phyloP scores from a whole-genome alignment of 768 basidiomycete species.

The Pisolithus albus region DNA sequence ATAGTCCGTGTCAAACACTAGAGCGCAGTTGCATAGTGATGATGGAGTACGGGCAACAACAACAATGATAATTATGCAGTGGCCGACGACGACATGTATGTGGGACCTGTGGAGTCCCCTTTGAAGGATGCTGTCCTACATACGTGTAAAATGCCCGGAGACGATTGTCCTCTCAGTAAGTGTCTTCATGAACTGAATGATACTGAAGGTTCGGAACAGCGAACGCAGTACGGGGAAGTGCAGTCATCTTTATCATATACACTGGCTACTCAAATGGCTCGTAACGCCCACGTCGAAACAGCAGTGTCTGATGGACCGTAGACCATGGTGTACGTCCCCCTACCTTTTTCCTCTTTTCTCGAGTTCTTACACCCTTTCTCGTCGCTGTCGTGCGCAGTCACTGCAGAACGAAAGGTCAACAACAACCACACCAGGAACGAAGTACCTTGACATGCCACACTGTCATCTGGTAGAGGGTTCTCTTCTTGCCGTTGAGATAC shows the following conservation, averaged over 20 bases:
- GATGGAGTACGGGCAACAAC: conserved; percentile 56
- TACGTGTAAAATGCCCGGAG: conserved; percentile 92
- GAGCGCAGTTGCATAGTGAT: conserved; percentile 86
- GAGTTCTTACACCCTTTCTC: neutral
- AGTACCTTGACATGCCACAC: neutral
- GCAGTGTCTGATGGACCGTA: conserved; percentile 97
- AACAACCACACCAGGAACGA: neutral
- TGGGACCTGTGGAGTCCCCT: conserved; percentile 84
- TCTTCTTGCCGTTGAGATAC: too few species aligned
- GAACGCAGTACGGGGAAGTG: conserved; percentile 87
- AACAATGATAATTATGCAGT: conserved; percentile 1
- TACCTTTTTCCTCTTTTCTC: neutral
- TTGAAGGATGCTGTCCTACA: conserved; percentile 90
- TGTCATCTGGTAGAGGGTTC: neutral
- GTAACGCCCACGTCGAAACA: conserved; percentile 83
- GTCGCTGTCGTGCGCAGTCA: conserved; percentile 30
- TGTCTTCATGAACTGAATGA: too few species aligned
- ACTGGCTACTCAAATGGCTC: conserved; percentile 96
- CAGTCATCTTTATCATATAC: conserved; percentile 97
- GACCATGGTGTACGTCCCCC: conserved; percentile 73
- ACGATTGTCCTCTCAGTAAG: conserved; percentile 88
- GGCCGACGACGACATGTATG: conserved; percentile 51
- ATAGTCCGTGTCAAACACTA: conserved; percentile 78
- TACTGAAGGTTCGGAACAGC: conserved; percentile 9
- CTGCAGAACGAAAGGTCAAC: conserved; percentile 46